Conservation (phyloP, 148 eudicot genomes). For the Polygonum aviculare region DNA sequence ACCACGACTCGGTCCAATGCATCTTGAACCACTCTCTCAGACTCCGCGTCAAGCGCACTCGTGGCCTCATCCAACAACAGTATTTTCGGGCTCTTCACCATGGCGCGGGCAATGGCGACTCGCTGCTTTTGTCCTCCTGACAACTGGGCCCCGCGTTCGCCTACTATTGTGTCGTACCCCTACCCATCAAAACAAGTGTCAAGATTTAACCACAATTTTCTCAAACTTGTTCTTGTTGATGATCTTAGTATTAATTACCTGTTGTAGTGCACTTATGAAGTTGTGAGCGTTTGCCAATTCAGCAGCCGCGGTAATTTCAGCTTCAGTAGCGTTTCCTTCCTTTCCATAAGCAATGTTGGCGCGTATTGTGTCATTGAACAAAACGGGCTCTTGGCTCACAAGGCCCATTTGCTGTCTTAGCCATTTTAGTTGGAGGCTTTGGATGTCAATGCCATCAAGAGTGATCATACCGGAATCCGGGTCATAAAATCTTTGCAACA, state of each 20-base stretch:
- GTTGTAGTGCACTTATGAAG: constrained; percentile 49
- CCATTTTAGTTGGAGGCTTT: constrained; percentile 57
- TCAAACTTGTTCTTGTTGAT: too few relatives aligned
- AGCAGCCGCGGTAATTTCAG: constrained; percentile 50
- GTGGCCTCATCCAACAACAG: constrained; percentile 69
- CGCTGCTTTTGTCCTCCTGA: constrained; percentile 80
- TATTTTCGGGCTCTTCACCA: constrained; percentile 53
- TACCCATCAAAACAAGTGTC: too few relatives aligned
- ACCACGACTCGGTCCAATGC: neutral
- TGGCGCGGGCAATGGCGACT: constrained; percentile 72
- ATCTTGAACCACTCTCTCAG: constrained; percentile 2
- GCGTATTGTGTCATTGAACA: constrained; percentile 57
- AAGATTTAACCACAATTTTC: too few relatives aligned
- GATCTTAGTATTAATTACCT: constrained; percentile 28
- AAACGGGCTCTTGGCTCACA: constrained; percentile 75
- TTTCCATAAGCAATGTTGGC: constrained; percentile 68
- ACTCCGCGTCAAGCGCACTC: constrained; percentile 69
- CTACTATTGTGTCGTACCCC: constrained; percentile 63
- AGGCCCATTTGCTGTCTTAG: constrained; percentile 75
- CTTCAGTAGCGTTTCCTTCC: constrained; percentile 48
- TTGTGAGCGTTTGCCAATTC: constrained; percentile 66
- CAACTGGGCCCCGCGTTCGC: constrained; percentile 61
- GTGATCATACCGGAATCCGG: constrained; percentile 52
- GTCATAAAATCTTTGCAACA: constrained; percentile 64
- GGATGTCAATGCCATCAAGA: constrained; percentile 54